These are phyloP conservation scores for Blastomyces percursus DNA, from an alignment of 2,329 filamentous ascomycete genomes.

Conservation along the genomic window DNA sequence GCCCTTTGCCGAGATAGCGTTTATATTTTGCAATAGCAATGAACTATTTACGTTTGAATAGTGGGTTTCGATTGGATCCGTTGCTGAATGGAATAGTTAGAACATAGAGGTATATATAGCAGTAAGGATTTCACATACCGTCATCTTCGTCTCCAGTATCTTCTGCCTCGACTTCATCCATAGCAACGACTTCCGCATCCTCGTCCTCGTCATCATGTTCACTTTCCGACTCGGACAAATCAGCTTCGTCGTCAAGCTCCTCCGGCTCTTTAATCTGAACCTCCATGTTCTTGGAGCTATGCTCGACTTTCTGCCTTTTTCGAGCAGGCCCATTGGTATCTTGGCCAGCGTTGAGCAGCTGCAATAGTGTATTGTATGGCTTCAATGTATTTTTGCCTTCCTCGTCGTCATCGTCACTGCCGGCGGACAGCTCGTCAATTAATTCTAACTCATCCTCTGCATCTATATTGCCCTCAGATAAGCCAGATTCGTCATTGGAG, in stretches of 20 bases:
- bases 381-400: constrained; percentile 32
- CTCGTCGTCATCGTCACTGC: constrained; percentile 21
- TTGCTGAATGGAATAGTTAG: constrained; percentile 18
- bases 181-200: constrained; percentile 28
- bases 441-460: constrained; percentile 9
- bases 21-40: constrained; percentile 43
- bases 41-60: constrained; percentile 59
- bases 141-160: constrained; percentile 25
- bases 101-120: background rate
- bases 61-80: constrained; percentile 71
- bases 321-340: constrained; percentile 36
- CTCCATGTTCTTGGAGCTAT: constrained; percentile 22
- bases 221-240: constrained; percentile 20
- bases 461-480: background rate
- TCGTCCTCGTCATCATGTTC: constrained; percentile 42
- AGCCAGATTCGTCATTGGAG: background rate
- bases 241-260: constrained; percentile 32
- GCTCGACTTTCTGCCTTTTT: constrained; percentile 44
- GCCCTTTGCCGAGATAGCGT: constrained; percentile 37
- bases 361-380: constrained; percentile 48
- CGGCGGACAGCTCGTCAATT: constrained; percentile 19
- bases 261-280: constrained; percentile 20
- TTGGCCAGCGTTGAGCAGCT: constrained; percentile 40
- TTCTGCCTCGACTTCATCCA: constrained; percentile 12
- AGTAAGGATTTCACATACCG: constrained; percentile 12